Percentiles rank a stretch among this genome's conserved stretches.
Conservation (phyloP, 1,284 basidiomycete species). For the Irpex rosettiformis region DNA sequence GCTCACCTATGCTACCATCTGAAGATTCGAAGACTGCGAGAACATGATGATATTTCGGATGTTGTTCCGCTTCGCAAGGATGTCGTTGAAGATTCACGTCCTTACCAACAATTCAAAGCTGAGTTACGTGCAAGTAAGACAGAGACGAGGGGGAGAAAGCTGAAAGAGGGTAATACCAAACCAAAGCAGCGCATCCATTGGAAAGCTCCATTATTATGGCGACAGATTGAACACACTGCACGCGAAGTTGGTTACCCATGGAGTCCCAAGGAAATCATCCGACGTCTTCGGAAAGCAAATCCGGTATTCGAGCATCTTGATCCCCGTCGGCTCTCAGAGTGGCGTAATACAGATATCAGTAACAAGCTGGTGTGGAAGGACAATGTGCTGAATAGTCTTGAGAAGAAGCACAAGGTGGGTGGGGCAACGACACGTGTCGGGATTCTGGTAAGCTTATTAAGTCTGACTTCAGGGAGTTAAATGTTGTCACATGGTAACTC, state of each 20-base stretch:
- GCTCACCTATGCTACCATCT: background rate
- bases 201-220: background rate
- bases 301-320: background rate
- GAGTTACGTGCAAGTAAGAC: background rate
- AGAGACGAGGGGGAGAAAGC: background rate
- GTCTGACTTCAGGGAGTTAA: background rate
- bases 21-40: background rate
- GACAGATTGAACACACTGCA: background rate
- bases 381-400: background rate
- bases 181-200: background rate
- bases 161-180: background rate
- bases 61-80: background rate
- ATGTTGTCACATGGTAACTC: background rate
- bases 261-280: background rate
- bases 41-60: background rate
- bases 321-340: background rate
- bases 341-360: background rate
- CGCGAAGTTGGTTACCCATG: background rate
- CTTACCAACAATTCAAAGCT: background rate
- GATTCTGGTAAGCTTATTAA: background rate
- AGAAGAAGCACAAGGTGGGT: background rate
- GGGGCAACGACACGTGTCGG: background rate
- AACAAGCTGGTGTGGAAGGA: background rate
- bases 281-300: background rate
- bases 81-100: background rate